phyloP scores from a whole-genome alignment of 1,139 yeast genomes.

The Dujonia santamariae region DNA sequence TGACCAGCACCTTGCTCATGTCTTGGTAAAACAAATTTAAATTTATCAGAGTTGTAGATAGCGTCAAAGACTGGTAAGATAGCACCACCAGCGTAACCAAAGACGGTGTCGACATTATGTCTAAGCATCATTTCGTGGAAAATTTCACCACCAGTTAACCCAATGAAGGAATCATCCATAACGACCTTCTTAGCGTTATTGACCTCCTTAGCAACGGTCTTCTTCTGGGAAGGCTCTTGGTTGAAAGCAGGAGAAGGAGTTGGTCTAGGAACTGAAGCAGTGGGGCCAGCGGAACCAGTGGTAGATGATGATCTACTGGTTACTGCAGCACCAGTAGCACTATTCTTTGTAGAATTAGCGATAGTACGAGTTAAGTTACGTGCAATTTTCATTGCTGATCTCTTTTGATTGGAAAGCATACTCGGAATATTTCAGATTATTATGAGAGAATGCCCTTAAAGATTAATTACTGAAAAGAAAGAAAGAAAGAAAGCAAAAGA shows the following conservation, averaged over 20 bases:
- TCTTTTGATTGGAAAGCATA: conserved; percentile 8
- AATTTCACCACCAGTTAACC: conserved; percentile 95
- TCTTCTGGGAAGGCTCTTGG: conserved; percentile 16
- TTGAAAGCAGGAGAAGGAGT: conserved; percentile 42
- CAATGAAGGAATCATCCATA: conserved; percentile 87
- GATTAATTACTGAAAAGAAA: not conserved
- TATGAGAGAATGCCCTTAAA: not conserved
- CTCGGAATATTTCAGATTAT: too few relatives aligned
- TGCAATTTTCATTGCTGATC: conserved; percentile 6
- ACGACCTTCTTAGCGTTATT: conserved; percentile 14
- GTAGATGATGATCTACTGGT: conserved; percentile 16
- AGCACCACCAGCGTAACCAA: conserved; percentile 98
- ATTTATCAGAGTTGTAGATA: conserved; percentile 84
- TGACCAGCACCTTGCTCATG: conserved; percentile 99
- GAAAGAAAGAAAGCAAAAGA: conserved; percentile 1
- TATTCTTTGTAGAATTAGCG: conserved; percentile 10
- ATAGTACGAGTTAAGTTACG: conserved; percentile 15
- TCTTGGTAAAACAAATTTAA: conserved; percentile 87
- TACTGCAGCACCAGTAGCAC: conserved; percentile 27
- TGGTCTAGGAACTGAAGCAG: conserved; percentile 24
- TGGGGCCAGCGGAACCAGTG: conserved; percentile 10
- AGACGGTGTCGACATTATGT: conserved; percentile 90
- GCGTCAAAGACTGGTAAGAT: conserved; percentile 97
- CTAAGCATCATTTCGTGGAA: conserved; percentile 98
- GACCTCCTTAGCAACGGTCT: conserved; percentile 10